These are phyloP conservation scores for Irpex rosettiformis DNA, from an alignment of 1,284 basidiomycete genomes.

Conservation along the genomic window DNA sequence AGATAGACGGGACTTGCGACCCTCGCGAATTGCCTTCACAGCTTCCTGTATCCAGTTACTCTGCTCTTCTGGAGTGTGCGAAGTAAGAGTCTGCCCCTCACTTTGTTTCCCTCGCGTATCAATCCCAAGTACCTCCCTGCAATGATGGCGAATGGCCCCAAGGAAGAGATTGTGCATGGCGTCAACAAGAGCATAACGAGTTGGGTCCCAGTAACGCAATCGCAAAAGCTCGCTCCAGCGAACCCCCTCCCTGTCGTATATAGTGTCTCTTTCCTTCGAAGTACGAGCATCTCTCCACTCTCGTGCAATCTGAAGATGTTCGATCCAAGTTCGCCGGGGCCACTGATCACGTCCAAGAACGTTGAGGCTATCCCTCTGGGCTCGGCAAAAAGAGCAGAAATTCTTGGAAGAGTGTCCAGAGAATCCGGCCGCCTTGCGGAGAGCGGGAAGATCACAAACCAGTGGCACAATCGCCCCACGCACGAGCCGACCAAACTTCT, in stretches of 20 bases:
- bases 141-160: slow-evolving; percentile 25
- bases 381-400: slow-evolving; percentile 20
- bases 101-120: not conserved
- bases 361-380: slow-evolving; percentile 8
- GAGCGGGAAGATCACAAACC: slow-evolving; percentile 32
- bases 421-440: slow-evolving; percentile 24
- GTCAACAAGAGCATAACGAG: slow-evolving; percentile 25
- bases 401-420: slow-evolving; percentile 5
- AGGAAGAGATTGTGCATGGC: slow-evolving; percentile 30
- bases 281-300: slow-evolving; percentile 23
- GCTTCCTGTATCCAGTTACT: not conserved
- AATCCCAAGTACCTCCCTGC: slow-evolving; percentile 20
- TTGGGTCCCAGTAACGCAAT: slow-evolving; percentile 34
- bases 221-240: slow-evolving; percentile 27
- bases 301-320: slow-evolving; percentile 11
- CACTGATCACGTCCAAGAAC: slow-evolving; percentile 15
- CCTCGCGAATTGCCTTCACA: not conserved
- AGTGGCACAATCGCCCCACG: slow-evolving; percentile 24
- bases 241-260: slow-evolving; percentile 25
- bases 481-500: slow-evolving; percentile 24
- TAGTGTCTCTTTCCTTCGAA: slow-evolving; percentile 11
- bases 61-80: not conserved
- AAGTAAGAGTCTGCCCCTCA: not conserved
- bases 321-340: slow-evolving; percentile 4
- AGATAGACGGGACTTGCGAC: not conserved